Base-by-base conservation (phyloP, 2,329 filamentous ascomycete genomes). In the Incumbomyces delicatus region DNA sequence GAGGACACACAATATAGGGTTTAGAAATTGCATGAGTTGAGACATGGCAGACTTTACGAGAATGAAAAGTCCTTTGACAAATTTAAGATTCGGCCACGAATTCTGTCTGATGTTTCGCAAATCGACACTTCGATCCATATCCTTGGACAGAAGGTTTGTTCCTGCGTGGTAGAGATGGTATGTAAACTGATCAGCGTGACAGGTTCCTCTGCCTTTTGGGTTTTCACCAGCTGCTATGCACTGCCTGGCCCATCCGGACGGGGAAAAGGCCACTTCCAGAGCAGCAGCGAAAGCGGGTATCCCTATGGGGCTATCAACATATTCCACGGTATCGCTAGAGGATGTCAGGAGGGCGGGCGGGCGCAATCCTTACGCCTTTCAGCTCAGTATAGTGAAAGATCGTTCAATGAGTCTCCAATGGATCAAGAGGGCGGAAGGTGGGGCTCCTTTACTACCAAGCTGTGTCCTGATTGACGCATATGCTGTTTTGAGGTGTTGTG, bases 201-300 rank as follows among this genome's bases (percentile, higher is more conserved):
- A 59, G 57, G 64, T 72, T 42, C 55, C 64, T 1, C 63, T 78
- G 2, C 76, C 76, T 0, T 60, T 80, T 2, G 73, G 72, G 7
- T 70, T 78, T 33, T 66, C 69, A 2, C 76, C 75, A 0, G 67
- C 74, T 0, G 75, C 73, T 2, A 70, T 74, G 56, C 74, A 77
- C 49, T 64, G 65, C 29, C 62, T 76, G 6, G 74, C 73, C 1
- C 73, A 76, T 50, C 60, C 64, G 0, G 72, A 75, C 34, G 74
- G 74, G 7, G 74, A 77, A 52, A 43, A 69, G 1, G 74, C 66
- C 0, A 74, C 70, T 0, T 70, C 68, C 0, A 61, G 68, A 3
- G 74, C 72, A 1, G 71, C 69, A 1, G 66, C 66, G 8, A 63
- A 62, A 22, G 57, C 59, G 8, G 63, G 63, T 3, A 60, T 74